A percentile compares a stretch with the other conserved stretches of the same genome.
phyloP scores from a whole-genome alignment of 2,329 filamentous ascomycete species.

The Celoporthe dispersa region DNA sequence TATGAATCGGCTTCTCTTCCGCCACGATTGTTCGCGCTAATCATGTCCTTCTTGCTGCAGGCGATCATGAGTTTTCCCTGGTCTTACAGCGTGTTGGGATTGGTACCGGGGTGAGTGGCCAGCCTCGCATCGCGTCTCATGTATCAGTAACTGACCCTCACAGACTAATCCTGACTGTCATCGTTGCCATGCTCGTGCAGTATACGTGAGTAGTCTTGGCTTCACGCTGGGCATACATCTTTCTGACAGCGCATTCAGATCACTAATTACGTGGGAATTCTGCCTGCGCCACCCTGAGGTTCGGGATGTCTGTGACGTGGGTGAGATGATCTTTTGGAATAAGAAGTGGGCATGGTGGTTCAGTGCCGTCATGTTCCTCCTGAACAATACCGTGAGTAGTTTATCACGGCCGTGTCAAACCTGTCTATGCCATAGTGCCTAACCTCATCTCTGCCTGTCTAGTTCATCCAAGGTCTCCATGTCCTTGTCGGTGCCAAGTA shows the following conservation, averaged over 20 bases:
- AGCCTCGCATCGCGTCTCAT: background rate
- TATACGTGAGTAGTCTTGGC: conserved; percentile 77
- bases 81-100: conserved; percentile 85
- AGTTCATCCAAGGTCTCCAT: conserved; percentile 62
- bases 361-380: conserved; percentile 82
- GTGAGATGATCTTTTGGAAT: conserved; percentile 92
- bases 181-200: conserved; percentile 77
- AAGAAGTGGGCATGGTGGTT: conserved; percentile 72
- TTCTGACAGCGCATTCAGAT: conserved; percentile 32
- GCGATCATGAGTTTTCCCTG: conserved; percentile 95
- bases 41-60: conserved; percentile 41
- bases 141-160: conserved; percentile 28
- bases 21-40: conserved; percentile 4
- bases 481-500: conserved; percentile 85
- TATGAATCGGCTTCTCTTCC: background rate
- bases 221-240: conserved; percentile 42
- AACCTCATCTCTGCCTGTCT: background rate
- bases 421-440: background rate
- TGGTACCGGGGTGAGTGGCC: conserved; percentile 70
- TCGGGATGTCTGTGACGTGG: conserved; percentile 91
- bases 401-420: no score
- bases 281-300: conserved; percentile 90
- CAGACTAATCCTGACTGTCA: conserved; percentile 75
- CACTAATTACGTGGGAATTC: conserved; percentile 71
- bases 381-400: conserved; percentile 78